A percentile compares a stretch with the other conserved stretches of the same genome.
Conservation (phyloP, 169 alveolate species). For the Babesia bigemina region DNA sequence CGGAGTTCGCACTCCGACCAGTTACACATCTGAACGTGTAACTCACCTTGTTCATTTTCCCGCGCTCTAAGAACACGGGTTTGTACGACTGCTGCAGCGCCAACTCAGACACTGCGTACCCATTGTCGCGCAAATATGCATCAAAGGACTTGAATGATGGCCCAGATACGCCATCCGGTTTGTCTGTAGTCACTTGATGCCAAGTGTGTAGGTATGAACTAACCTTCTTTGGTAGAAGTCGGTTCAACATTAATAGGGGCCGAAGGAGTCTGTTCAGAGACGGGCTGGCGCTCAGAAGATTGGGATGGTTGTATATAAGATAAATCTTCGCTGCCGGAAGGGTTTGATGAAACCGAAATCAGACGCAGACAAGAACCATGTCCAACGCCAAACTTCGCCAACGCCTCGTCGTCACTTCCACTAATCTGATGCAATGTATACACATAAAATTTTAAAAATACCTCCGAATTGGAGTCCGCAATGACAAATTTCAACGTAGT, state of each 20-base stretch:
- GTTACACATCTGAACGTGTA: neutral
- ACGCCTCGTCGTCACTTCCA: slow-evolving; percentile 10
- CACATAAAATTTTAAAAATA: neutral
- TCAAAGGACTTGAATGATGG: slow-evolving; percentile 84
- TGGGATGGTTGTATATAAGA: neutral
- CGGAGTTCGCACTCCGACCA: neutral
- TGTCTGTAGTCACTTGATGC: neutral
- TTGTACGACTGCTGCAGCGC: slow-evolving; percentile 74
- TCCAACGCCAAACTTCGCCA: slow-evolving; percentile 14
- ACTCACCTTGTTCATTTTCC: slow-evolving; percentile 74
- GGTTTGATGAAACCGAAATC: neutral
- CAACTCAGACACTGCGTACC: slow-evolving; percentile 76
- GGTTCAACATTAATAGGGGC: neutral
- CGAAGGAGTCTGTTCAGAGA: neutral
- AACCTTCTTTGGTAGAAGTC: neutral
- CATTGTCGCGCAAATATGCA: slow-evolving; percentile 77
- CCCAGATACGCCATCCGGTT: neutral
- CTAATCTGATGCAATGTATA: neutral
- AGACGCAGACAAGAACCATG: slow-evolving; percentile 19
- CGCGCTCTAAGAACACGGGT: slow-evolving; percentile 67
- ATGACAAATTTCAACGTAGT: slow-evolving; percentile 11
- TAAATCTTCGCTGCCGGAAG: neutral
- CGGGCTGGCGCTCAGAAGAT: neutral
- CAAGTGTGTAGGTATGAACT: neutral
- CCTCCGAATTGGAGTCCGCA: slow-evolving; percentile 27